Evolutionary conservation across 768 basidiomycete species (phyloP), one percentile per base, ranked within the genome.

Genomic region (Austroboletus festivus): DNA sequence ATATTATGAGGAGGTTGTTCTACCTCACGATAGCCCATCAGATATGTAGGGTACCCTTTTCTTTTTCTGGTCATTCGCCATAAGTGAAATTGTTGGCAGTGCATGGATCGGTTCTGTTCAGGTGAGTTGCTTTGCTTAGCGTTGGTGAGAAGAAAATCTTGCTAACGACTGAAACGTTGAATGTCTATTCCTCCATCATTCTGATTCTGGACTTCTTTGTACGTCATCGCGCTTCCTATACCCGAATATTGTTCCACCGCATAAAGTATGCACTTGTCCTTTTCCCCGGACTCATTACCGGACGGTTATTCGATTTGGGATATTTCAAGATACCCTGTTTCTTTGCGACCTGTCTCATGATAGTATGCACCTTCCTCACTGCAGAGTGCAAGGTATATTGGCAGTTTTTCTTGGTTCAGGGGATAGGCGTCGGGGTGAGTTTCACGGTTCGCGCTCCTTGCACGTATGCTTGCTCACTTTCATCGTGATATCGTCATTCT

Each of bases 21-120:
- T 89, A 21, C 65, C 57, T 1, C 54, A 73, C 23, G 71, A 73
- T 1, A 73, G 77, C 5, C 74, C 85, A 4, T 89, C 86, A 12
- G 74, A 64, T n/a, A 88, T 87, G 85, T 85, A 60, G 50, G 77
- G 12, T 4, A 16, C 4, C 1, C 12, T 34, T 11, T 10, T 33
- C 31, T 33, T 12, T 37, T 19, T 18, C 11, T 37, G 6, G 6
- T n/a, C 18, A 19, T 16, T 3, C 20, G 23, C 21, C 20, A 23
- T 18, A 6, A 31, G 18, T 53, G 28, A 55, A 30, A 7, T n/a
- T 13, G 7, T 50, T 43, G n/a, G 20, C 51, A 88, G 86, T 38
- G 79, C 86, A 37, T 90, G 86, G 87, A 89, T 90, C 28, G 87
- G 88, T 5, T 89, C 87, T 1, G 68, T 83, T 20, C 86, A 88